A percentile compares a stretch with the other conserved stretches of the same genome.
Evolutionary conservation across 192 early-diverging fungal species (phyloP).

Genomic region (Coemansia furcata): DNA sequence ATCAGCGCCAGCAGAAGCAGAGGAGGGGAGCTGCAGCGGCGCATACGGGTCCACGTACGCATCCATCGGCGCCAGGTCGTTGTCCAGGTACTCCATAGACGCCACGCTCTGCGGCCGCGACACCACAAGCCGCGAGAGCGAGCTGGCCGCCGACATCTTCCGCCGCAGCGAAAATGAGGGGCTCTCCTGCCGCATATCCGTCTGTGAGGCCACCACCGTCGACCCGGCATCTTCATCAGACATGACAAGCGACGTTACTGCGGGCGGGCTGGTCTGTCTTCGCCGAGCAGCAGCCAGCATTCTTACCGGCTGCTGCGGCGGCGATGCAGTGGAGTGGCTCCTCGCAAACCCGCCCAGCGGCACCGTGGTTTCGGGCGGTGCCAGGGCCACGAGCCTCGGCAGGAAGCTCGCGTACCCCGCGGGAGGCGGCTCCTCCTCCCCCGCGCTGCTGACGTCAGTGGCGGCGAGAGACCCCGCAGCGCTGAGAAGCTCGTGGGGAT

Average conservation of each 20-base stretch:
- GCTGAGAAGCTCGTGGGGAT: neutral
- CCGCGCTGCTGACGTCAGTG: constrained; percentile 1
- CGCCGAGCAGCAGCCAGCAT: neutral
- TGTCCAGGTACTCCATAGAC: constrained; percentile 13
- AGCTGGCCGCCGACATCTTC: neutral
- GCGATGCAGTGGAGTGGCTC: neutral
- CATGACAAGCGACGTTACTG: neutral
- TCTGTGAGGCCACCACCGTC: constrained; percentile 6
- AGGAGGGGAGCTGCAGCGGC: constrained; percentile 7
- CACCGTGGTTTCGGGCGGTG: constrained; percentile 18
- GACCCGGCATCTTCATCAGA: constrained; percentile 9
- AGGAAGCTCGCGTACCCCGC: neutral
- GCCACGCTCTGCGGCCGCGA: neutral
- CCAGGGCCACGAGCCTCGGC: constrained; percentile 1
- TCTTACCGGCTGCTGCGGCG: neutral
- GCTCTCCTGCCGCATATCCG: neutral
- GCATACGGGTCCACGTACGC: constrained; percentile 38
- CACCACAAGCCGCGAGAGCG: neutral
- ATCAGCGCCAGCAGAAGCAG: neutral
- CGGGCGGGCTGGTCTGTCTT: neutral
- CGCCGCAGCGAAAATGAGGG: neutral
- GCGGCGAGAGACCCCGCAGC: neutral
- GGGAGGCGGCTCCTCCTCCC: neutral
- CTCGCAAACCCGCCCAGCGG: neutral
- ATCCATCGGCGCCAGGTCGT: neutral